phyloP scores from a whole-genome alignment of 2,329 filamentous ascomycete species.

The Rhexocercosporidium sp. region DNA sequence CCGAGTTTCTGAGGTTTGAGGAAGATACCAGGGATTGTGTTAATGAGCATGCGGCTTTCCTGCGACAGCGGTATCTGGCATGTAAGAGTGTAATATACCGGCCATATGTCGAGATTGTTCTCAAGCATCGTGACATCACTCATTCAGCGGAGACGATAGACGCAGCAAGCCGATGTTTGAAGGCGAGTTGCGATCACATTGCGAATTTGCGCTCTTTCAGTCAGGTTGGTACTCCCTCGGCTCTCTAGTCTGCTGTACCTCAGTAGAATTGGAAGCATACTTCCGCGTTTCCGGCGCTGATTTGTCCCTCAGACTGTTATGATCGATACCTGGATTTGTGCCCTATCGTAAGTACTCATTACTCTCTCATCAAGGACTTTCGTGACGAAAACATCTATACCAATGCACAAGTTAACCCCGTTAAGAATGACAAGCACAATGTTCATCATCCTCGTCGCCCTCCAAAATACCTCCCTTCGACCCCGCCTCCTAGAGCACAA shows the following conservation, averaged over 20 bases:
- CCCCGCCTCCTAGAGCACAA: constrained; percentile 24
- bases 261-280: too few relatives aligned
- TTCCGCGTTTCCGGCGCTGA: neutral
- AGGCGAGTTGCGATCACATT: constrained; percentile 53
- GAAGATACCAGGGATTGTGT: constrained; percentile 41
- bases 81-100: constrained; percentile 58
- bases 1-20: constrained; percentile 49
- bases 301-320: constrained; percentile 46
- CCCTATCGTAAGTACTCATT: constrained; percentile 50
- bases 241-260: too few relatives aligned
- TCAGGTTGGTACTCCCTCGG: constrained; percentile 38
- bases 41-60: constrained; percentile 53
- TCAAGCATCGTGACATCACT: constrained; percentile 21
- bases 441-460: constrained; percentile 32
- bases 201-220: constrained; percentile 53
- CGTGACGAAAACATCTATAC: too few relatives aligned
- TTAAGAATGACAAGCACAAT: constrained; percentile 33
- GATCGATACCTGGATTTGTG: constrained; percentile 61
- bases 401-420: too few relatives aligned
- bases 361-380: neutral
- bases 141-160: constrained; percentile 23
- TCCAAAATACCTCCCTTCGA: constrained; percentile 23
- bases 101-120: constrained; percentile 52
- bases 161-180: constrained; percentile 40
- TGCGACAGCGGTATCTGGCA: constrained; percentile 56